Base-by-base conservation (phyloP, 768 basidiomycete genomes). In the Boletellus ananiceps region DNA sequence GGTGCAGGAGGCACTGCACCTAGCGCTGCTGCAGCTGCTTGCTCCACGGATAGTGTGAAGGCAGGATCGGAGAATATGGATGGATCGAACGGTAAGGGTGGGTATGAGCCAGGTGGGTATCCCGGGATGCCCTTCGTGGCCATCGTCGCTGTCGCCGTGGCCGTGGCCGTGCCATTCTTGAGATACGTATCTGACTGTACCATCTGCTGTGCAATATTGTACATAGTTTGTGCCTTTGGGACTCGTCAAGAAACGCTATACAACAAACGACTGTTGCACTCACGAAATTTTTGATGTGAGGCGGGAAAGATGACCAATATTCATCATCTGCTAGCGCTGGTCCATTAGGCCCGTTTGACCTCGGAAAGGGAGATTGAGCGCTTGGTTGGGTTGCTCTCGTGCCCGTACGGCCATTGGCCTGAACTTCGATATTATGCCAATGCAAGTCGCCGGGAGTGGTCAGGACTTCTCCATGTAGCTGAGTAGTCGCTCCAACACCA, bases 271-370 rank as follows among this genome's bases (percentile, higher is more conserved):
- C 58, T 57, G 64, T 65, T 57, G 48, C 59, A 54, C 81, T 73
- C 63, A 87, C 83, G 64, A 86, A 86, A 54, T 77, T 81, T 60
- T 82, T 77, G 51, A 86, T 76, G 58, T 86, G 81, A 19, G 79
- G 75, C 33, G 86, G 84, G 39, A 87, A 74, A 34, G 79, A 76
- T 40, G 80, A 76, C 85, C 84, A 84, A 61, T 86, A 85, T 40
- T 81, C 81, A 55, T 84, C 81, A 54, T 82, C 82, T 42, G 74
- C 69, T 14, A 67, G 40, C 44, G 47, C 40, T 15, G 54, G 41
- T 8, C 57, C 58, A 37, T 52, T 57, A 18, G 49, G 19, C 40
- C 60, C 67, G 31, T 67, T 60, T 9, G 46, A 42, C 52, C 54
- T 69, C 23, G 57, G 52, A 0, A 67, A 50, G 1, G 59, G 52